Base-by-base conservation (phyloP, 2,329 filamentous ascomycete genomes). In the Zymoseptoria tritici region DNA sequence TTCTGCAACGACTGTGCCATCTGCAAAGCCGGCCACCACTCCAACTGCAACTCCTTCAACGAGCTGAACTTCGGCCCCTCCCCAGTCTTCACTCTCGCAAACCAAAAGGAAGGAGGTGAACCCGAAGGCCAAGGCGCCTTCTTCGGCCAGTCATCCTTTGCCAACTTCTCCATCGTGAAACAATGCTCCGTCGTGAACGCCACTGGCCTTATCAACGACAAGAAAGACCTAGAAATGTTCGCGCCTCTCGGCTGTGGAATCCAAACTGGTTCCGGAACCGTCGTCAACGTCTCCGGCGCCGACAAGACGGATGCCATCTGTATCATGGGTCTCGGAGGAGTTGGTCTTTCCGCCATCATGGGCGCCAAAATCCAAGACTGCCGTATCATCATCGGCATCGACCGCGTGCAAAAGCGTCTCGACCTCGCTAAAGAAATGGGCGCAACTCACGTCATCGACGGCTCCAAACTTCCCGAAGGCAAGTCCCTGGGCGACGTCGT, bases 41-140 rank as follows among this genome's bases (percentile, higher is more conserved):
- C 78, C 0, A 77, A 83, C 67, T 84, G 81, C 71, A 64, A 70
- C 54, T 65, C 73, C n/a, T 83, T 80, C 66, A 76, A 75, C 55
- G 69, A 73, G 4, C 73, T 78, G 62, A 83, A 84, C 67, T 73
- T 78, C 57, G 69, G 65, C 5, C 63, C 65, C 1, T 61, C 65
- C 61, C 55, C 59, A 57, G 66, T 66, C 29, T 74, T 77, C 59
- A 65, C 57, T 9, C 54, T 62, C 16, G 55, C 57, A 26, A 64
- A 61, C 52, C 36, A 46, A 46, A 63, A 50, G 54, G 64, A 51
- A 0, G 60, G 60, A 3, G 67, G 67, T 51, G 67, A 71, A 49
- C 66, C 65, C 21, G 65, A 70, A 16, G 68, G 77, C 31, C 69
- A 69, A 4, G 76, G 76, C 3, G 65, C 63, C 8, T 83, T 83